Evolutionary conservation across 75 land plant species (phyloP).

Genomic region (Cupressus sempervirens): DNA sequence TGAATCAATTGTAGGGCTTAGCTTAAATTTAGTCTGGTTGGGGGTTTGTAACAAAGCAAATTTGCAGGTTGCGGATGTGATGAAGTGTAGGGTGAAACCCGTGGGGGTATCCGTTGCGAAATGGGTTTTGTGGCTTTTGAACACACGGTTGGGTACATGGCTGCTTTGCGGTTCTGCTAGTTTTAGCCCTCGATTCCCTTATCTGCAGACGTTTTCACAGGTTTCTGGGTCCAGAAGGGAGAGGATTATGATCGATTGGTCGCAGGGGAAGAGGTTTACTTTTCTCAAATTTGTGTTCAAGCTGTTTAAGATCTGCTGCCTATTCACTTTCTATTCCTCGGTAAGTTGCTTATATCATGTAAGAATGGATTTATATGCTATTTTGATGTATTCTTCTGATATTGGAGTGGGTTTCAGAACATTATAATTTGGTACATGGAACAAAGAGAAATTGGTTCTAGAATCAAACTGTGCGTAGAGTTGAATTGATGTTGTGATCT

Average conservation of each 20-base stretch:
- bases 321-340: constrained; percentile 38
- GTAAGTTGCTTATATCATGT: constrained; percentile 17
- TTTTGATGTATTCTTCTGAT: too few species aligned
- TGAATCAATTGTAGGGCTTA: too few species aligned
- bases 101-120: constrained; percentile 20
- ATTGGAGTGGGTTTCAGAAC: too few species aligned
- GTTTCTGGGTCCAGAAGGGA: constrained; percentile 42
- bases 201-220: constrained; percentile 28
- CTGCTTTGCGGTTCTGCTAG: constrained; percentile 42
- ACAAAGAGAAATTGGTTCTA: background rate
- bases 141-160: constrained; percentile 48
- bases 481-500: background rate
- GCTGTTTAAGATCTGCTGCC: constrained; percentile 27
- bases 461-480: too few species aligned
- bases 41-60: background rate
- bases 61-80: constrained; percentile 34
- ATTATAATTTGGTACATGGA: too few species aligned
- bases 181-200: constrained; percentile 41
- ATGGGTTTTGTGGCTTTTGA: constrained; percentile 31
- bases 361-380: too few species aligned
- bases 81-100: constrained; percentile 20
- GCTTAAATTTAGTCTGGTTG: background rate
- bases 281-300: constrained; percentile 35
- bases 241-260: constrained; percentile 33
- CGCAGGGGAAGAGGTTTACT: constrained; percentile 7